phyloP scores from a whole-genome alignment of 805 yeast species.

The Pichia nanzhaoensis region DNA sequence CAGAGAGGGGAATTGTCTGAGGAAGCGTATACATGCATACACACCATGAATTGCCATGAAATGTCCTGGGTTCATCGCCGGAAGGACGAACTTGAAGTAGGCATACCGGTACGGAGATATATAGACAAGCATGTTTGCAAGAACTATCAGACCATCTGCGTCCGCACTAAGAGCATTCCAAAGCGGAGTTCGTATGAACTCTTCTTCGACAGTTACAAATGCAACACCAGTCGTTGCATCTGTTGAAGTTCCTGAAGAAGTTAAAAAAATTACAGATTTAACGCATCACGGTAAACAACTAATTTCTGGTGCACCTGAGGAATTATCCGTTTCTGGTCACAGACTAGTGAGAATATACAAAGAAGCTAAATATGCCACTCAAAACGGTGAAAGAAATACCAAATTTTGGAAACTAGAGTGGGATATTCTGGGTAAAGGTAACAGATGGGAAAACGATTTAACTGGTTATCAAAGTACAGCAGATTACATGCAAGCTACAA shows the following conservation, averaged over 20 bases:
- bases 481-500: conserved; percentile 78
- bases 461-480: conserved; percentile 79
- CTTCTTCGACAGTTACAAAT: neutral
- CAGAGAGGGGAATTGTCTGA: too few relatives aligned
- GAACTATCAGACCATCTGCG: conserved; percentile 1
- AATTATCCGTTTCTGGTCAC: conserved; percentile 38
- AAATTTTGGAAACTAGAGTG: conserved; percentile 72
- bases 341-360: conserved; percentile 73
- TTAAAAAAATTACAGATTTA: conserved; percentile 15
- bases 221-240: conserved; percentile 13
- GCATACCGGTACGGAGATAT: neutral
- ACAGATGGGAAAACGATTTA: conserved; percentile 85
- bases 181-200: conserved; percentile 10
- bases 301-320: conserved; percentile 73
- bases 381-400: conserved; percentile 54
- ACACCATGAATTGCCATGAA: too few relatives aligned
- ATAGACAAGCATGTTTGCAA: conserved; percentile 7
- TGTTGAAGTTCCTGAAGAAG: conserved; percentile 13
- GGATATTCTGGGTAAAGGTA: conserved; percentile 70
- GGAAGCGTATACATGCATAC: too few relatives aligned
- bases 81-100: neutral
- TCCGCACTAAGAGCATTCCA: neutral
- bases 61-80: too few relatives aligned
- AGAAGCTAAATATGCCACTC: conserved; percentile 77
- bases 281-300: conserved; percentile 41